Conservation (phyloP, 352 stramenopile species). For the Phytophthora sp. region DNA sequence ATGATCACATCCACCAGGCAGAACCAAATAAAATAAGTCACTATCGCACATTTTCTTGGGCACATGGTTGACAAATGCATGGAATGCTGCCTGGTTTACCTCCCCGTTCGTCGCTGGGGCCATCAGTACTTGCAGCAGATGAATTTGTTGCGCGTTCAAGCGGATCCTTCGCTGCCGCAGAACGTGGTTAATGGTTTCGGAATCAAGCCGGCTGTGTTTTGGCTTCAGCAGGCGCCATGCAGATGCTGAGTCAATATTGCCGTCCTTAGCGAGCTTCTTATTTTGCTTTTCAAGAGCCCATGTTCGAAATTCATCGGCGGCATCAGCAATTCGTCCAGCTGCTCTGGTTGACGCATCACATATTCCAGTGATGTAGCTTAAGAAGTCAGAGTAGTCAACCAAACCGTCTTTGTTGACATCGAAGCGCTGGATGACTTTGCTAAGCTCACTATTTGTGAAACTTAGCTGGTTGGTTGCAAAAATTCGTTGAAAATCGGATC, state of each 20-base stretch:
- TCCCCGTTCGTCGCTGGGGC: constrained; percentile 65
- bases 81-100: constrained; percentile 65
- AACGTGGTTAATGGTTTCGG: constrained; percentile 62
- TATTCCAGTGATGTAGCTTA: constrained; percentile 78
- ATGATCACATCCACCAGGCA: background rate
- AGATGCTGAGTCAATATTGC: constrained; percentile 75
- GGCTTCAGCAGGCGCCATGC: constrained; percentile 77
- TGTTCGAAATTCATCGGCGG: constrained; percentile 66
- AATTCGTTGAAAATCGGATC: constrained; percentile 76
- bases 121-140: constrained; percentile 69
- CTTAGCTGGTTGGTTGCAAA: constrained; percentile 72
- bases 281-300: constrained; percentile 85
- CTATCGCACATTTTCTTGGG: constrained; percentile 77
- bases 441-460: constrained; percentile 73
- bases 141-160: constrained; percentile 58
- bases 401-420: constrained; percentile 79
- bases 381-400: constrained; percentile 81
- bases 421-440: constrained; percentile 83
- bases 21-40: background rate
- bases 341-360: constrained; percentile 67
- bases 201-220: constrained; percentile 60
- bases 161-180: constrained; percentile 62
- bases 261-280: constrained; percentile 75
- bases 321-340: constrained; percentile 58
- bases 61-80: constrained; percentile 83